These are phyloP conservation scores for barrel medic (Medicago truncatula) DNA, from an alignment of 306 rosid species.

Conservation along the genomic window MtrunA17r5.0-ANR NC_053045.1:55921001-55921500, in stretches of 20 bases:
- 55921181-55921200: slow-evolving; percentile 71
- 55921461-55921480: background rate
- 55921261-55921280: slow-evolving; percentile 51
- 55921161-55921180: slow-evolving; percentile 82
- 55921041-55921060: too few relatives aligned
- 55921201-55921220: slow-evolving; percentile 80
- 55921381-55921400: background rate
- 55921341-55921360: too few relatives aligned
- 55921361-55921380: background rate
- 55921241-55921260: slow-evolving; percentile 54
- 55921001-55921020: too few relatives aligned
- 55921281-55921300: slow-evolving; percentile 40
- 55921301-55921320: slow-evolving; percentile 41
- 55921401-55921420: background rate
- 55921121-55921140: slow-evolving; percentile 81
- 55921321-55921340: too few relatives aligned
- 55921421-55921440: background rate
- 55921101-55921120: slow-evolving; percentile 97
- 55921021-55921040: background rate
- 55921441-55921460: background rate
- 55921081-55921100: too few relatives aligned
- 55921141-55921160: slow-evolving; percentile 64
- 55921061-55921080: too few relatives aligned
- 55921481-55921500: too few relatives aligned
- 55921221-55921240: slow-evolving; percentile 54